Base-by-base conservation (phyloP, 306 rosid genomes). In the Casuarina equisetifolia region DNA sequence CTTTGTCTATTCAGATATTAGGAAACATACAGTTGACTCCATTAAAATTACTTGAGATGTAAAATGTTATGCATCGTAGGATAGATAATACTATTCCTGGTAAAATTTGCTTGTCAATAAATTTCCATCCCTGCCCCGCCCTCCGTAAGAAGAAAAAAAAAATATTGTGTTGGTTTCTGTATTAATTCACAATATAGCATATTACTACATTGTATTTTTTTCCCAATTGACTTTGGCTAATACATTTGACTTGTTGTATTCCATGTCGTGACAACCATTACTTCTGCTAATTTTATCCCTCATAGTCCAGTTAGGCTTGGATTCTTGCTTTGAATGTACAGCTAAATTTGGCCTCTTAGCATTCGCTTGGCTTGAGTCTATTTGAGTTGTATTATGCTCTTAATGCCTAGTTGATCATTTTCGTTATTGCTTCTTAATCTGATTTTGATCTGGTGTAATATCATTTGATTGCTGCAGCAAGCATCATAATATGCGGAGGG, bases 401-500 rank as follows among this genome's bases (percentile, higher is more conserved):
- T 71, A 74, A 10, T 35, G 38, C 36, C 20, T 51, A 8, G 44
- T 71, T 42, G 36, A 57, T 69, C 20, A 61, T n/a, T 38, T 35
- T 7, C 32, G 12, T 36, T 32, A 3, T 63, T 74, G 19, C 40
- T 66, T 48, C 35, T 46, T 71, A 48, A 76, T 40, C 36, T 74
- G 58, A 71, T 70, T 64, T 74, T 81, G 59, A 78, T 15, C 11
- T 40, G 69, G 72, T 46, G 42, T 72, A 69, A 71, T 70, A 36
- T 75, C 40, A 72, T 67, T 74, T 54, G 62, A 52, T 80, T 76
- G 58, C 82, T 76, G 83, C 91, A 95, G 97, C 77, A 95, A 95
- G 89, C 64, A 85, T 69, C 69, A 74, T 74, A 85, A 87, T 83
- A 80, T 95, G 97, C 84, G 78, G 85, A 92, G 88, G 76, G 99